These are phyloP conservation scores for Pseudogymnoascus verrucosus DNA, from an alignment of 2,329 filamentous ascomycete species.

Conservation along the genomic window DNA sequence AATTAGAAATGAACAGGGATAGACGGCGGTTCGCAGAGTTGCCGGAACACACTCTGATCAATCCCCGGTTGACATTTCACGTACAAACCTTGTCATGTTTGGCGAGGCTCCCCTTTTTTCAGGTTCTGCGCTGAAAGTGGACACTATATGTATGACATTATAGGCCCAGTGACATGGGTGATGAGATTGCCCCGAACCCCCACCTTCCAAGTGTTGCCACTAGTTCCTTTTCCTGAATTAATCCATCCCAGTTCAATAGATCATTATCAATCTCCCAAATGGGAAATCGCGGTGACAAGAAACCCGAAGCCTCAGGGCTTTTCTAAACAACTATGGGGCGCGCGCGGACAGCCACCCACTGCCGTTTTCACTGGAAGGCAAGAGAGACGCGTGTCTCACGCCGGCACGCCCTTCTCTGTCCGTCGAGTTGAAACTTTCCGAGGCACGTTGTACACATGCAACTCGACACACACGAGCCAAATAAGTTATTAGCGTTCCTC, in stretches of 20 bases:
- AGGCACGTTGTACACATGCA: not conserved
- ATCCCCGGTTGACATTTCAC: not conserved
- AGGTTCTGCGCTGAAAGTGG: not conserved
- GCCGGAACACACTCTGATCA: not conserved
- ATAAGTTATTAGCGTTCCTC: not conserved
- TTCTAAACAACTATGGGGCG: not conserved
- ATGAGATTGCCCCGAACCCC: slow-evolving; percentile 1
- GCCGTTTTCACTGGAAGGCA: not conserved
- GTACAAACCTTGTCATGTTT: not conserved
- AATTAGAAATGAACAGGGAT: not conserved
- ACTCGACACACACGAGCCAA: not conserved
- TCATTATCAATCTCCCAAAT: not conserved
- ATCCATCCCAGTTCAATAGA: not conserved
- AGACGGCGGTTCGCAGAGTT: not conserved
- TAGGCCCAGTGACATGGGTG: slow-evolving; percentile 2
- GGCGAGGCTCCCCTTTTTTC: not conserved
- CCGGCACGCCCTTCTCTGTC: not conserved
- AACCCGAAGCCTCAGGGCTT: not conserved
- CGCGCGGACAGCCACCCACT: not conserved
- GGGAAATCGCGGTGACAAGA: not conserved
- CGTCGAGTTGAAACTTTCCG: not conserved
- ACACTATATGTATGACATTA: slow-evolving; percentile 6
- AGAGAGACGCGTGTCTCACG: not conserved
- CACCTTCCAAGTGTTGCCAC: slow-evolving; percentile 1
- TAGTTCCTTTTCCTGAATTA: not conserved